These are phyloP conservation scores for Porcisia deanei DNA, from an alignment of 208 protist species.

Conservation along the genomic window DNA sequence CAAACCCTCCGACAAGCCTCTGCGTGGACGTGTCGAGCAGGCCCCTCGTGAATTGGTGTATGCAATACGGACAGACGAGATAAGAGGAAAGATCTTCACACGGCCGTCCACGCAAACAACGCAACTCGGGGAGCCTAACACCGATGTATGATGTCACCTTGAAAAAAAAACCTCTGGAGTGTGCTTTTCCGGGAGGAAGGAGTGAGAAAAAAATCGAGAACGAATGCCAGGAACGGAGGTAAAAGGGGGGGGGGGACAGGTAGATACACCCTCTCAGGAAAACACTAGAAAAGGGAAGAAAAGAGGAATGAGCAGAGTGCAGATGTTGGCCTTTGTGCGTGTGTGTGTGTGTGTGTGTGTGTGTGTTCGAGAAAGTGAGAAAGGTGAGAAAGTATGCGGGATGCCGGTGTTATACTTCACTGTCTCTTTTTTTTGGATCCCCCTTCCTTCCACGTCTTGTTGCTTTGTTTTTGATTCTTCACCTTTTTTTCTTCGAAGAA, in stretches of 20 bases:
- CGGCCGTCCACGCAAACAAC: background rate
- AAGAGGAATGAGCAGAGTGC: background rate
- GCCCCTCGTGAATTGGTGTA: background rate
- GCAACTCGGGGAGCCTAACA: background rate
- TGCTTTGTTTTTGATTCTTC: too few relatives aligned
- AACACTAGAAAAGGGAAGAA: background rate
- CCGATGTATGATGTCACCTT: background rate
- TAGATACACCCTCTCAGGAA: background rate
- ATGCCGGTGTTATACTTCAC: too few relatives aligned
- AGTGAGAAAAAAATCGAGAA: too few relatives aligned
- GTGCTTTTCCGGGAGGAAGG: too few relatives aligned
- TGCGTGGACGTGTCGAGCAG: background rate
- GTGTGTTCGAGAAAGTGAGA: background rate
- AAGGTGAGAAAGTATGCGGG: too few relatives aligned
- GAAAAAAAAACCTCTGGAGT: background rate
- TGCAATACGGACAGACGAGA: background rate
- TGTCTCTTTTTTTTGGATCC: too few relatives aligned
- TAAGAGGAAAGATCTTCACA: background rate
- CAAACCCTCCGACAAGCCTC: background rate
- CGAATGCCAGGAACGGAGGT: too few relatives aligned
- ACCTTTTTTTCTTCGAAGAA: too few relatives aligned
- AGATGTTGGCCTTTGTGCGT: background rate
- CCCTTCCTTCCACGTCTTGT: too few relatives aligned
- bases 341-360: constrained; percentile 4
- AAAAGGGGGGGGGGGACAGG: background rate